Evolutionary conservation across 2,329 filamentous ascomycete genomes (phyloP).

Genomic region (Endocalyx cinctus): DNA sequence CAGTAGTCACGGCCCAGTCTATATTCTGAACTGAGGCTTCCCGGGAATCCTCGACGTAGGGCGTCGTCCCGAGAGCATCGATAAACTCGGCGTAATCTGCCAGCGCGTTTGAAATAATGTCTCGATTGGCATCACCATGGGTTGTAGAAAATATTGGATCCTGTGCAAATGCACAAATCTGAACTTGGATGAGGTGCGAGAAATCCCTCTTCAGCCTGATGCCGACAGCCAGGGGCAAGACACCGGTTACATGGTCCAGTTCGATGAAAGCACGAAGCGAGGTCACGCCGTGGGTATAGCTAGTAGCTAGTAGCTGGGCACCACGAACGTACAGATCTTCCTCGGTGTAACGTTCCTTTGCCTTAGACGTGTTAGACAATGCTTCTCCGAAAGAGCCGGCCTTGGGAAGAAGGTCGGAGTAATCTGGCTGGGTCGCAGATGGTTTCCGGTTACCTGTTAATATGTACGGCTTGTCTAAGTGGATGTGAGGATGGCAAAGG

Average conservation of each 20-base stretch:
- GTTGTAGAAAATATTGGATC: constrained; percentile 58
- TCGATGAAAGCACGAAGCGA: constrained; percentile 69
- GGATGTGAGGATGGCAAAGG: constrained; percentile 69
- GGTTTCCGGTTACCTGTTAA: constrained; percentile 34
- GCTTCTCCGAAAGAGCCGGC: constrained; percentile 64
- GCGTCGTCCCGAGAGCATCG: constrained; percentile 62
- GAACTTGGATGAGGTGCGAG: constrained; percentile 49
- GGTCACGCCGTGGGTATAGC: constrained; percentile 60
- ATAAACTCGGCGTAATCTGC: constrained; percentile 32
- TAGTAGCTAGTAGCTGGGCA: constrained; percentile 60
- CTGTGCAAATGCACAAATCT: constrained; percentile 69
- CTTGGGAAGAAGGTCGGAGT: constrained; percentile 54
- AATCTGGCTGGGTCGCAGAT: constrained; percentile 41
- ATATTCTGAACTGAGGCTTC: constrained; percentile 52
- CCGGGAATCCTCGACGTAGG: constrained; percentile 59
- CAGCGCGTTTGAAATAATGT: constrained; percentile 35
- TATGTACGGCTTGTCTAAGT: constrained; percentile 64
- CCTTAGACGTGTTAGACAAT: constrained; percentile 42
- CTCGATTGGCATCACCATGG: constrained; percentile 45
- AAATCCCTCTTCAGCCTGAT: constrained; percentile 52
- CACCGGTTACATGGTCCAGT: constrained; percentile 56
- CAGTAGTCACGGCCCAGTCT: constrained; percentile 55
- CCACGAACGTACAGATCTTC: constrained; percentile 62
- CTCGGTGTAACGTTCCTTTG: constrained; percentile 59
- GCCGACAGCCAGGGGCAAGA: constrained; percentile 42